These are phyloP conservation scores for Arabidopsis suecica DNA, from an alignment of 345 rosid species.

Conservation along the genomic window DNA sequence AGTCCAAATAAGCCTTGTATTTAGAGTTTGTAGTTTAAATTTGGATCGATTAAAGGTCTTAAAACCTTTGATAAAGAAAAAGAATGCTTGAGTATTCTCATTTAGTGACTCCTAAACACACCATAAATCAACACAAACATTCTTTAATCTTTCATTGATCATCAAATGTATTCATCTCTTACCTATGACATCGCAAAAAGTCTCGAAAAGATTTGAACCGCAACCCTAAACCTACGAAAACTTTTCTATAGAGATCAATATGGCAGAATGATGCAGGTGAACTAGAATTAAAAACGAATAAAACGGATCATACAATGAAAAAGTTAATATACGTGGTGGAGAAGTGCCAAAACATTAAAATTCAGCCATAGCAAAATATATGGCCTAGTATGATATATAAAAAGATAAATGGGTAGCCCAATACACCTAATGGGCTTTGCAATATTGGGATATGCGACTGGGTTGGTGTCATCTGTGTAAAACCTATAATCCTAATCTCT, in stretches of 20 bases:
- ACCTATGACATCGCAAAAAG: background rate
- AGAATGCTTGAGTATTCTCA: background rate
- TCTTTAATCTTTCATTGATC: background rate
- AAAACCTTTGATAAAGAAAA: too few species aligned
- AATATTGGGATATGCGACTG: background rate
- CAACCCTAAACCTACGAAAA: background rate
- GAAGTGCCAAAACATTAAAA: background rate
- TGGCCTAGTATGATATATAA: background rate
- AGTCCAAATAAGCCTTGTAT: too few species aligned
- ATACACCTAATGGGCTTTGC: constrained; percentile 25
- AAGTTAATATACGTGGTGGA: background rate
- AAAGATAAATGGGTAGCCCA: constrained; percentile 26
- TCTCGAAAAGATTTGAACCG: background rate
- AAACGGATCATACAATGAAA: background rate
- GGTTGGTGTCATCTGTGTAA: background rate
- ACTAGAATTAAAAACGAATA: background rate
- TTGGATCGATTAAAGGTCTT: too few species aligned
- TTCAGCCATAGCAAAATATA: background rate
- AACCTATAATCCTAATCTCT: background rate
- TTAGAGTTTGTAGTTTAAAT: too few species aligned
- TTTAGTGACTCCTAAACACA: background rate
- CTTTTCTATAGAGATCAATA: background rate
- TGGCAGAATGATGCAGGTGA: background rate
- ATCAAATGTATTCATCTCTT: background rate
- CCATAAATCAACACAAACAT: background rate